Base-by-base conservation (phyloP, 805 yeast genomes). In the Wickerhamiella bombiphila region DNA sequence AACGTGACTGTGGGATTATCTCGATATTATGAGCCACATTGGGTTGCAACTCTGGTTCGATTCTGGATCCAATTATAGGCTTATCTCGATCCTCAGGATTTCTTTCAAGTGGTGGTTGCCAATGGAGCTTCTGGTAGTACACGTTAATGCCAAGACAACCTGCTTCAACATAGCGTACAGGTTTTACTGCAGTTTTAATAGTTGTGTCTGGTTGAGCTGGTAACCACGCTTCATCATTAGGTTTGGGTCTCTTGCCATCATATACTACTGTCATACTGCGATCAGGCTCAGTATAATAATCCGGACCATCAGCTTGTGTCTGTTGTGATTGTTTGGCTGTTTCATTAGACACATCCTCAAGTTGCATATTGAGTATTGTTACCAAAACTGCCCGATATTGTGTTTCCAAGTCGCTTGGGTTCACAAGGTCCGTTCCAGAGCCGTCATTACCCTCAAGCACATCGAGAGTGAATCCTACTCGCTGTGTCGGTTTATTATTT, bases 401-500 rank as follows among this genome's bases (percentile, higher is more conserved):
- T 9, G 22, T 6, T n/a, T 30, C 33, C 13, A 30, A n/a, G 7
- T 30, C 33, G 5, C 9, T 13, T 7, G 33, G 9, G 18, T 17
- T 30, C 33, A 17, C 22, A 7, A 16, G 22, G 13, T 5, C 18
- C 31, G 34, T 9, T 35, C 43, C 37, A 19, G 28, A 17, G 45
- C n/a, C n/a, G 11, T 24, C 26, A 24, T 54, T 15, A 58, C 54
- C 19, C 22, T 39, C 37, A 19, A 58, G 56, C 15, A 56, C 54
- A 9, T 48, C 32, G 13, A 64, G 22, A 34, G 58, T 59, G 6
- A 63, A 26, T 3, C 57, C 54, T 48, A 66, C 72, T 21, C 69
- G 54, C 38, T 63, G 68, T 4, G 46, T 37, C 9, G 64, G 58
- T 9, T 48, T 44, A 7, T 54, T 43, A n/a, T 46, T 44, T 30